phyloP scores from a whole-genome alignment of 2,329 filamentous ascomycete genomes.

The Aspergillus ochraceoroseus region DNA sequence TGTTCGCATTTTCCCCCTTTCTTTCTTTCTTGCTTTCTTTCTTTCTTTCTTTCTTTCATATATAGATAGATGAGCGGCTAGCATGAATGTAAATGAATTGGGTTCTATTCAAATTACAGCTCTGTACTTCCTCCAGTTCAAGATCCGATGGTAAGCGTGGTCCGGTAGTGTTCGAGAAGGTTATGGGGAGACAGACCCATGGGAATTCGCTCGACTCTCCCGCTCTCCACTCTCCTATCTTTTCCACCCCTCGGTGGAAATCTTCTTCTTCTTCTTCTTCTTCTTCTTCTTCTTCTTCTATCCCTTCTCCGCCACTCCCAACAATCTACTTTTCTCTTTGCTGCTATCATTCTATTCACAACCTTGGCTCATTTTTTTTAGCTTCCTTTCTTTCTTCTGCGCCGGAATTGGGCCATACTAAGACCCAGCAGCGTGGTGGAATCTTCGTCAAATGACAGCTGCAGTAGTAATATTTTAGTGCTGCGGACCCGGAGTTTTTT shows the following conservation, averaged over 20 bases:
- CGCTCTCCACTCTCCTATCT: neutral
- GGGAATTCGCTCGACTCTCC: constrained; percentile 1
- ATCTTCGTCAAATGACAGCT: neutral
- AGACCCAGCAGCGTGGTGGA: neutral
- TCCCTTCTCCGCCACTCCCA: constrained; percentile 2
- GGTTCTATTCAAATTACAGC: too few relatives aligned
- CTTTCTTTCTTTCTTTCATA: neutral
- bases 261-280: neutral
- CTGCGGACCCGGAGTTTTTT: constrained; percentile 1
- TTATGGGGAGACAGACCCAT: neutral
- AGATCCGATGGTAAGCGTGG: too few relatives aligned
- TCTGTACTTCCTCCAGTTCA: too few relatives aligned
- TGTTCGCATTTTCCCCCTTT: neutral
- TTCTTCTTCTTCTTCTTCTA: too few relatives aligned
- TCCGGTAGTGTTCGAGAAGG: too few relatives aligned
- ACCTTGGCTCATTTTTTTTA: neutral
- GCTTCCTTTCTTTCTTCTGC: neutral
- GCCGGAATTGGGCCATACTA: too few relatives aligned
- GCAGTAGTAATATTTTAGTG: constrained; percentile 6
- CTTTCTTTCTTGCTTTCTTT: neutral
- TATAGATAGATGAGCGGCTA: too few relatives aligned
- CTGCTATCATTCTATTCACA: too few relatives aligned
- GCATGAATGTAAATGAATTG: too few relatives aligned
- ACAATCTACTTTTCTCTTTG: neutral
- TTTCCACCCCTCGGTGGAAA: constrained; percentile 1